These are phyloP conservation scores for Debaryomyces coudertii DNA, from an alignment of 1,139 yeast species.

Conservation along the genomic window DNA sequence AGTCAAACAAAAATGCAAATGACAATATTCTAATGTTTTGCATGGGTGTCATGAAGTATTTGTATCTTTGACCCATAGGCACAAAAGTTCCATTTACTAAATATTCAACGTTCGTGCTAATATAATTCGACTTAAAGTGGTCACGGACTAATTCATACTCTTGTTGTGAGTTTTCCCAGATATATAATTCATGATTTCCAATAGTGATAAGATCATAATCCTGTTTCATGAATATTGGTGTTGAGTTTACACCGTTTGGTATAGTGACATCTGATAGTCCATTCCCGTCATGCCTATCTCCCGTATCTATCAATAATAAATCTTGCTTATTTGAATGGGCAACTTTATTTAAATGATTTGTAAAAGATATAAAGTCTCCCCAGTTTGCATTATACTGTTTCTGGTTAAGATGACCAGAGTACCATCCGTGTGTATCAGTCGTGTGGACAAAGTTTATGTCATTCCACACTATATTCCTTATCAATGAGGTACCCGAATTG, in stretches of 20 bases:
- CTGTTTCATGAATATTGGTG: conserved; percentile 62
- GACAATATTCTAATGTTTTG: conserved; percentile 59
- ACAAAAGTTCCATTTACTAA: conserved; percentile 52
- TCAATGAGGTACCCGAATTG: neutral
- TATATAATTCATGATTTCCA: conserved; percentile 92
- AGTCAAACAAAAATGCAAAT: conserved; percentile 81
- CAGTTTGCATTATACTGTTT: conserved; percentile 79
- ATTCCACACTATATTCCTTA: conserved; percentile 62
- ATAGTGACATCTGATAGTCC: conserved; percentile 79
- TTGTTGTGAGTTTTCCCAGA: conserved; percentile 62
- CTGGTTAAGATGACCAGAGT: conserved; percentile 83
- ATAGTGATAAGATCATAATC: conserved; percentile 81
- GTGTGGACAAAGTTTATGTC: conserved; percentile 84
- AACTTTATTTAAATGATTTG: conserved; percentile 46
- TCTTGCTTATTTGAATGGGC: conserved; percentile 59
- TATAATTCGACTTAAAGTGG: conserved; percentile 65
- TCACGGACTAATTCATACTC: conserved; percentile 66
- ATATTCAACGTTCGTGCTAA: conserved; percentile 82
- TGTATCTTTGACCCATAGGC: conserved; percentile 69
- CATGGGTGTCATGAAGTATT: conserved; percentile 65
- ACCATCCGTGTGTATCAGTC: conserved; percentile 97
- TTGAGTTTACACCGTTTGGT: conserved; percentile 69
- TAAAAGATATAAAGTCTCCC: conserved; percentile 88
- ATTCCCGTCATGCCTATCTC: conserved; percentile 95
- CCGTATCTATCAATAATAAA: conserved; percentile 77